Evolutionary conservation across 306 rosid genomes (phyloP).

Genomic region (Amphicarpaea edgeworthii): DNA sequence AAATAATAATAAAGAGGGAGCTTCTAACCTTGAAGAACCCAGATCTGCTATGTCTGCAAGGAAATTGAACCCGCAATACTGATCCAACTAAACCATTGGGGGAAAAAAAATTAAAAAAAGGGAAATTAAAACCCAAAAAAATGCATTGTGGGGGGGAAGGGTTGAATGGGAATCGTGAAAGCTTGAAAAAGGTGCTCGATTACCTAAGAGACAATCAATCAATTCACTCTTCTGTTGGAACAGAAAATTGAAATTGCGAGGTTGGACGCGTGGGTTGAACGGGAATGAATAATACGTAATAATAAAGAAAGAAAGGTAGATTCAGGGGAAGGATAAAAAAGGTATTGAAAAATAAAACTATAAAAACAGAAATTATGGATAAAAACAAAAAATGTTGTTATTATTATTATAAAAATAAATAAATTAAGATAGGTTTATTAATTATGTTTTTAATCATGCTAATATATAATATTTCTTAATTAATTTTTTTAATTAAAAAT

Average conservation of each 20-base stretch:
- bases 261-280: slow-evolving; percentile 32
- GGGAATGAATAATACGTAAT: no score
- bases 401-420: no score
- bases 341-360: background rate
- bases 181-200: slow-evolving; percentile 1
- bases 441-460: no score
- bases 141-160: background rate
- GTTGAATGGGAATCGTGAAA: slow-evolving; percentile 9
- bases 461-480: no score
- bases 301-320: slow-evolving; percentile 10
- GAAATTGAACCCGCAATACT: slow-evolving; percentile 6
- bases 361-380: background rate
- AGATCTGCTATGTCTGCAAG: slow-evolving; percentile 47
- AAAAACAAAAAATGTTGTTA: slow-evolving; percentile 17
- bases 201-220: slow-evolving; percentile 42
- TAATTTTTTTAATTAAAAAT: no score
- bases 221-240: background rate
- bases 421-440: no score
- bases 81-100: slow-evolving; percentile 27
- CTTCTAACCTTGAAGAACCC: slow-evolving; percentile 38
- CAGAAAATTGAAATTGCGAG: slow-evolving; percentile 12
- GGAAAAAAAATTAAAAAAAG: background rate
- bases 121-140: background rate
- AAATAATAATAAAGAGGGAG: background rate
- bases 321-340: slow-evolving; percentile 8